Evolutionary conservation across 306 rosid species (phyloP), one percentile per base, ranked within the genome.

Genomic region (Senna siamea): DNA sequence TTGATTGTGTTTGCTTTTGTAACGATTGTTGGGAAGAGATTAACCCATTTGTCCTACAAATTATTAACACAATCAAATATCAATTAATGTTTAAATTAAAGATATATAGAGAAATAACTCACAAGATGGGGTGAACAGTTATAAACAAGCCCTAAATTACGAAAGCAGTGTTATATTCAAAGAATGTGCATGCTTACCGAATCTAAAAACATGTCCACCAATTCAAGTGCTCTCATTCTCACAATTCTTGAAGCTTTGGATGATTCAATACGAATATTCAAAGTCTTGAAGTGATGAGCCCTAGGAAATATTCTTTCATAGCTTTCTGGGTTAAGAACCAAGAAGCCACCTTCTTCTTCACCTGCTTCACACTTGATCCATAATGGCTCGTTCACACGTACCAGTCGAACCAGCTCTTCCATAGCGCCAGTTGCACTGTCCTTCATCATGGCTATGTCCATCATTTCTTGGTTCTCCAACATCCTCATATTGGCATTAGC

Each of bases 1-100:
- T 85, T 71, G 28, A 85, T 19, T 43, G 88, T 89, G 59, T 76
- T 69, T 1, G 92, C 89, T 38, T 85, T 85, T 0, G 86, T 57
- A 9, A 89, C 73, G 22, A 93, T 75, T 44, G 96, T 77, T 11
- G 92, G 89, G 50, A 93, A 85, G 48, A 86, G 59, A 63, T 86
- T 82, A 4, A 6, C 72, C 92, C 92, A 88, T 79, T 89, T 79
- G 4, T 52, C 76, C 98, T 92, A 65, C 15, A 56, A 79, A 84
- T n/a, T 9, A 34, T n/a, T 23, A 13, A 37, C 11, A 46, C 13
- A 48, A 66, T 35, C 10, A 6, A 44, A 26, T n/a, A n/a, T n/a
- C n/a, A 26, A 26, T 26, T 26, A n/a, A n/a, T n/a, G n/a, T n/a
- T n/a, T n/a, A n/a, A n/a, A n/a, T n/a, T n/a, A n/a, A n/a, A n/a